These are phyloP conservation scores for Phytophthora macrochlamydospora DNA, from an alignment of 352 stramenopile species.

Conservation along the genomic window DNA sequence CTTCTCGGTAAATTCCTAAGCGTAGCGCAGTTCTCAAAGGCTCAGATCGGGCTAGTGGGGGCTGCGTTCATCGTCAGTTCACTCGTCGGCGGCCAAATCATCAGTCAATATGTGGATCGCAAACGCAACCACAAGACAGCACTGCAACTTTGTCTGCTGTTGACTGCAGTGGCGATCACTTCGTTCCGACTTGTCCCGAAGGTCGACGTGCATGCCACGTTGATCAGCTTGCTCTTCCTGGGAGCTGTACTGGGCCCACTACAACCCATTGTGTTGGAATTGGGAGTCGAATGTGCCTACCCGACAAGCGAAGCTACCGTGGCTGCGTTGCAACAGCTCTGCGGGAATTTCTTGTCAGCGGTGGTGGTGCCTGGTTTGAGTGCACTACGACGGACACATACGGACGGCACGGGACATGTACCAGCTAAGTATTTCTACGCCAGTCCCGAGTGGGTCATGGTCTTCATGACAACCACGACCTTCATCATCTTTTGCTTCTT, in stretches of 20 bases:
- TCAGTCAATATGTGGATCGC: conserved; percentile 69
- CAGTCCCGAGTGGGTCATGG: conserved; percentile 60
- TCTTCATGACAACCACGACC: conserved; percentile 44
- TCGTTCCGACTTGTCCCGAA: conserved; percentile 56
- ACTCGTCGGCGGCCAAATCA: conserved; percentile 68
- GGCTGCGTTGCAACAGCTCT: conserved; percentile 77
- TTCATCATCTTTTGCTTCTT: conserved; percentile 61
- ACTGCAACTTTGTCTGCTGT: conserved; percentile 58
- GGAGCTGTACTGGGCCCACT: conserved; percentile 66
- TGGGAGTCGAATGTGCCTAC: conserved; percentile 76
- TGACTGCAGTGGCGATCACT: conserved; percentile 47
- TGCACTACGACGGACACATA: conserved; percentile 41
- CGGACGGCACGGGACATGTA: conserved; percentile 34
- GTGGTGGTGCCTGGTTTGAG: conserved; percentile 61
- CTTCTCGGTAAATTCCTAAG: conserved; percentile 74
- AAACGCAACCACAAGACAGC: conserved; percentile 64
- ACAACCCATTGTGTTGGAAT: conserved; percentile 74
- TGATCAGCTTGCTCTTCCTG: conserved; percentile 53
- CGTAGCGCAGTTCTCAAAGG: conserved; percentile 64
- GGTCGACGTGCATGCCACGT: conserved; percentile 35
- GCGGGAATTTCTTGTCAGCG: conserved; percentile 76
- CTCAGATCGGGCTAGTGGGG: conserved; percentile 67
- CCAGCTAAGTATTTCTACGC: conserved; percentile 48
- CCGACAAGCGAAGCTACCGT: conserved; percentile 80
- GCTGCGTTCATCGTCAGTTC: conserved; percentile 75